Percentiles rank a stretch among this genome's conserved stretches.
Evolutionary conservation across 352 stramenopile species (phyloP).

Genomic region (Globisporangium sylvaticum): DNA sequence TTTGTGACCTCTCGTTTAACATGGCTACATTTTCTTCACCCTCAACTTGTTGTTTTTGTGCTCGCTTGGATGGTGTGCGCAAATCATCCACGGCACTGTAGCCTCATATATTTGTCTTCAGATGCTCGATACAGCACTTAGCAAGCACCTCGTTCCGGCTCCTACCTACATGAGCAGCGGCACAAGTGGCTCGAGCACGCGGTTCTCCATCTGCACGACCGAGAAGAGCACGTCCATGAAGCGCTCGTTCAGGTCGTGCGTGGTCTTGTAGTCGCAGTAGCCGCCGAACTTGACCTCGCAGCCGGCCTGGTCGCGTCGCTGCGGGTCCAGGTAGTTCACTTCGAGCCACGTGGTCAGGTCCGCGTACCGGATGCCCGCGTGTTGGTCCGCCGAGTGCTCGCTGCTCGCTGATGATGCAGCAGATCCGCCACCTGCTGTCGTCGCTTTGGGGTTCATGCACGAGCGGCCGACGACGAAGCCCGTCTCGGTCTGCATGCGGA

Average conservation of each 20-base stretch:
- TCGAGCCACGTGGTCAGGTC: slow-evolving; percentile 38
- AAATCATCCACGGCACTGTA: background rate
- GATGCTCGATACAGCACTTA: too few species aligned
- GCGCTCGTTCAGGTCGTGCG: slow-evolving; percentile 31
- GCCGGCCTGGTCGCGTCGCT: slow-evolving; percentile 17
- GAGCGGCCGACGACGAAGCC: slow-evolving; percentile 32
- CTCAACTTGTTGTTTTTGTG: too few species aligned
- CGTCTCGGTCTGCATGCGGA: slow-evolving; percentile 29
- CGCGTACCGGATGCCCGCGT: slow-evolving; percentile 18
- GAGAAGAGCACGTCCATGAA: slow-evolving; percentile 37
- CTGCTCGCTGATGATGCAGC: background rate
- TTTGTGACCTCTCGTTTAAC: too few species aligned
- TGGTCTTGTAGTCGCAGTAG: slow-evolving; percentile 35
- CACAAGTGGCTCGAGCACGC: slow-evolving; percentile 26
- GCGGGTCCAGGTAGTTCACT: slow-evolving; percentile 30
- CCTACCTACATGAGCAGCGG: slow-evolving; percentile 14
- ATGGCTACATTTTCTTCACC: too few species aligned
- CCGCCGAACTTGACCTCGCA: slow-evolving; percentile 34
- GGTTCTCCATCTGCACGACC: slow-evolving; percentile 30
- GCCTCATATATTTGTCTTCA: background rate
- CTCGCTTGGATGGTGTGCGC: too few species aligned
- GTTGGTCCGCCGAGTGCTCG: background rate
- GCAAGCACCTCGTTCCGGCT: too few species aligned
- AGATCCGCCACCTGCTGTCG: background rate
- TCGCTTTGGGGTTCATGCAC: slow-evolving; percentile 29